These are phyloP conservation scores for Aegilops longissima DNA, from an alignment of 176 grass and related monocot genomes.

Conservation along the genomic window DNA sequence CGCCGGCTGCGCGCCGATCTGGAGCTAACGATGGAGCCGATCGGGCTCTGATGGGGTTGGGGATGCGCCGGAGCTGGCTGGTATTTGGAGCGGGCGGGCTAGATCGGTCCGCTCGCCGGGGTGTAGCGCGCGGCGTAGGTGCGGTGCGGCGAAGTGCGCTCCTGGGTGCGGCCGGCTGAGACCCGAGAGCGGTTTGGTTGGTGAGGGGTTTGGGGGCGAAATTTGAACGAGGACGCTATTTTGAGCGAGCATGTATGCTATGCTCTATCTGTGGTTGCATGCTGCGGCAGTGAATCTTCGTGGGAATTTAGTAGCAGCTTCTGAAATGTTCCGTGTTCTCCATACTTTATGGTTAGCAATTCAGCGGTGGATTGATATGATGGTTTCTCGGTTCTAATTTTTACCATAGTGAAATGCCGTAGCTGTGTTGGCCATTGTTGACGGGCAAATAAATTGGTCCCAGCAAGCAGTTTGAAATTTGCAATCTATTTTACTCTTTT, in stretches of 20 bases:
- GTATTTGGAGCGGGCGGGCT: not conserved
- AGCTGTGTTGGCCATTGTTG: not conserved
- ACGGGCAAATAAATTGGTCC: not conserved
- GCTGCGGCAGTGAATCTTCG: not conserved
- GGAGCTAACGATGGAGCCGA: not conserved
- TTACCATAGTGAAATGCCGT: not conserved
- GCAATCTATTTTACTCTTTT: not conserved
- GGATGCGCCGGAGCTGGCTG: not conserved
- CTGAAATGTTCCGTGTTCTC: not conserved
- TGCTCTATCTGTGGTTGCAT: not conserved
- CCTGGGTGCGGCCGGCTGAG: not conserved
- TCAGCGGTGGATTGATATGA: not conserved
- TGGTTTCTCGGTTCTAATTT: not conserved
- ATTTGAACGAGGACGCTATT: not conserved
- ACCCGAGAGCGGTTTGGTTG: not conserved
- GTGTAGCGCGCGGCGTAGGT: not conserved
- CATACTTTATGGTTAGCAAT: not conserved
- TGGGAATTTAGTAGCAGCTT: not conserved
- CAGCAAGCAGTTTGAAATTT: not conserved
- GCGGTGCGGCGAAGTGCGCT: not conserved
- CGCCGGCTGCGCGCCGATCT: not conserved
- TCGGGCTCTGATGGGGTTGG: not conserved
- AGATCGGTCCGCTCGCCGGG: conserved; percentile 13
- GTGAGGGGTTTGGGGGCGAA: not conserved
- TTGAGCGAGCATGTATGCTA: not conserved